Evolutionary conservation across 441 rosid genomes (phyloP).

Genomic region (Raphanus hybrid): DNA sequence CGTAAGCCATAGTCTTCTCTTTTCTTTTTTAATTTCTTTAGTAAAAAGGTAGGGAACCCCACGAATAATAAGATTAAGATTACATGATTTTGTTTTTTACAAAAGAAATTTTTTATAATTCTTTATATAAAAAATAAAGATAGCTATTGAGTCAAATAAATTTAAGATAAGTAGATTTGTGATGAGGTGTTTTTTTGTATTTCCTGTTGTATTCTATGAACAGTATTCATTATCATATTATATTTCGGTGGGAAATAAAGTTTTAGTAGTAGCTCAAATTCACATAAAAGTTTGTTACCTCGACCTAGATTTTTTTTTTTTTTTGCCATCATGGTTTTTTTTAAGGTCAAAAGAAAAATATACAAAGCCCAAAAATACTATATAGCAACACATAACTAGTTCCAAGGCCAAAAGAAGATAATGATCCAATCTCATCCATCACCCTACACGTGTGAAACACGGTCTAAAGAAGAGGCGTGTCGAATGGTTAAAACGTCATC

Average conservation of each 20-base stretch:
- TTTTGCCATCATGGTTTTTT: no score
- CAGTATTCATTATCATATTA: background rate
- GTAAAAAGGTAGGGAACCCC: background rate
- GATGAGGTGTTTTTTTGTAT: slow-evolving; percentile 20
- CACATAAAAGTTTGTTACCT: background rate
- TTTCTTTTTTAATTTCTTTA: background rate
- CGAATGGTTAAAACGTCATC: no score
- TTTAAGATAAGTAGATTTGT: slow-evolving; percentile 15
- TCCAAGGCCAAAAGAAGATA: no score
- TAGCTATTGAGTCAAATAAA: slow-evolving; percentile 9
- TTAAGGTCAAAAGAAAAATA: no score
- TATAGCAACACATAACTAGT: no score
- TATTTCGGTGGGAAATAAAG: slow-evolving; percentile 12
- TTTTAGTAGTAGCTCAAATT: background rate
- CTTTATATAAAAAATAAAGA: background rate
- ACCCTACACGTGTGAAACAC: no score
- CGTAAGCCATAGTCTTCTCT: slow-evolving; percentile 31
- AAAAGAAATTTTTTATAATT: background rate
- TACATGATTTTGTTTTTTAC: background rate
- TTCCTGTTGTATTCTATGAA: background rate
- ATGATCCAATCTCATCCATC: no score
- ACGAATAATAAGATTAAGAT: background rate
- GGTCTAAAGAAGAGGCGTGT: no score
- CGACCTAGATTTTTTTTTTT: no score
- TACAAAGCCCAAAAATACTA: no score